A percentile compares a stretch with the other conserved stretches of the same genome.
These are phyloP conservation scores for Fusarium sp. DNA, from an alignment of 2,329 filamentous ascomycete genomes.

Conservation along the genomic window DNA sequence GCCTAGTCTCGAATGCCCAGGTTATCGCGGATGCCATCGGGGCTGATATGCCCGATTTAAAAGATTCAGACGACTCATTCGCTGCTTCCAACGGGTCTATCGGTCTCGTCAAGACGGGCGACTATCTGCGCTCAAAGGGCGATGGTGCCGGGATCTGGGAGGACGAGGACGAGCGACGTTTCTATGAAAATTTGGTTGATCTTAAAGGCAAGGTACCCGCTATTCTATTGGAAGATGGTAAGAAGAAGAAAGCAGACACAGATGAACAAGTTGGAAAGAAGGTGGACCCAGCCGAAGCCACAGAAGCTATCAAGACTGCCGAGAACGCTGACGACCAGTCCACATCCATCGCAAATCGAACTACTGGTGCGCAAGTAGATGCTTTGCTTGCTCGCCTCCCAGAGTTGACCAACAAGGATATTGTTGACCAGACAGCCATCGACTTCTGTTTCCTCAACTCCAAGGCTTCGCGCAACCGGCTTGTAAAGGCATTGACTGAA, in stretches of 20 bases:
- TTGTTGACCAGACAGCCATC: conserved; percentile 90
- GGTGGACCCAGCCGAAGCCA: conserved; percentile 66
- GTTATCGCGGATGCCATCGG: conserved; percentile 89
- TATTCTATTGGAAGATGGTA: conserved; percentile 91
- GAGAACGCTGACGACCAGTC: conserved; percentile 83
- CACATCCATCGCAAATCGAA: conserved; percentile 96
- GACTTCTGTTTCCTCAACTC: conserved; percentile 99
- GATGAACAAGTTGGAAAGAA: conserved; percentile 89
- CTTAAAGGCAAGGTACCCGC: conserved; percentile 95
- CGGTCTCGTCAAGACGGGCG: conserved; percentile 91
- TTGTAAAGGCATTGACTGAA: conserved; percentile 93
- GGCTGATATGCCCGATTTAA: conserved; percentile 92
- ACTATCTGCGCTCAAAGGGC: conserved; percentile 89
- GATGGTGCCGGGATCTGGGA: conserved; percentile 98
- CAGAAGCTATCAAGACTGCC: conserved; percentile 64
- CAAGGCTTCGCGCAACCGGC: conserved; percentile 93
- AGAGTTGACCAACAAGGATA: conserved; percentile 90
- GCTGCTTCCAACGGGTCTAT: conserved; percentile 80
- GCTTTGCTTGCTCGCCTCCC: conserved; percentile 88
- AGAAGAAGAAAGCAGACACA: conserved; percentile 88
- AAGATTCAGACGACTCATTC: conserved; percentile 81
- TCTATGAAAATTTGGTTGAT: conserved; percentile 97
- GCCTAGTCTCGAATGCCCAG: conserved; percentile 89
- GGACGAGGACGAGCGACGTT: conserved; percentile 96
- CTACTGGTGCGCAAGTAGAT: conserved; percentile 96